Base-by-base conservation (phyloP, 352 stramenopile genomes). In the Peronospora farinosa region DNA sequence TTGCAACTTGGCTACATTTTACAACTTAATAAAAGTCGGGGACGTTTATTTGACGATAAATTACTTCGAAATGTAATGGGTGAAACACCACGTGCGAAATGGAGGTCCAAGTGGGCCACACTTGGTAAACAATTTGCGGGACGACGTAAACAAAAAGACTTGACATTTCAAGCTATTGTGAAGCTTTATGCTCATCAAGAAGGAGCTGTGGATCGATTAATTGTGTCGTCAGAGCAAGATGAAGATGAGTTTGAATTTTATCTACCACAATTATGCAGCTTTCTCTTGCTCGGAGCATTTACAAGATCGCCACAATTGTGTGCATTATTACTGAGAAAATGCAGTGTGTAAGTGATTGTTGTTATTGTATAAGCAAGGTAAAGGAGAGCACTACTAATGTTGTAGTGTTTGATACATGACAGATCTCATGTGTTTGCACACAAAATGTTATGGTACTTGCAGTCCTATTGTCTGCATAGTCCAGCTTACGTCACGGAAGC, bases 401-500 rank as follows among this genome's bases (percentile, higher is more conserved):
- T 36, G 9, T 36, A 16, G 1, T 55, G 11, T 17, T 47, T 27
- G 17, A 38, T 9, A 0, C 12, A n/a, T 47, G 13, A 33, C 47
- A 87, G 76, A 31, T 92, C 82, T 40, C 79, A 92, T 54, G 78
- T 90, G 43, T 90, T 92, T 43, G 82, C 82, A 7, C 79, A 92
- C 61, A 84, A 84, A 47, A 88, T 92, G 65, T 41, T 88, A 25
- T 92, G 82, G 82, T 92, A 89, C 37, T 54, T 92, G 42, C 66
- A 84, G 57, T 89, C 79, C 7, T 90, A 87, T 50, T 90, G 82
- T 47, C 57, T 88, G 8, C 49, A 68, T 28, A 90, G 83, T 35
- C 67, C 74, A 3, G 54, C 69, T 9, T 84, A 88, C 39, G 40
- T 58, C n/a, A 83, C 62, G 1, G 61, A 81, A 13, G 73, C 77